Base-by-base conservation (phyloP, 2,329 filamentous ascomycete species). In the Xylariaceae sp. region DNA sequence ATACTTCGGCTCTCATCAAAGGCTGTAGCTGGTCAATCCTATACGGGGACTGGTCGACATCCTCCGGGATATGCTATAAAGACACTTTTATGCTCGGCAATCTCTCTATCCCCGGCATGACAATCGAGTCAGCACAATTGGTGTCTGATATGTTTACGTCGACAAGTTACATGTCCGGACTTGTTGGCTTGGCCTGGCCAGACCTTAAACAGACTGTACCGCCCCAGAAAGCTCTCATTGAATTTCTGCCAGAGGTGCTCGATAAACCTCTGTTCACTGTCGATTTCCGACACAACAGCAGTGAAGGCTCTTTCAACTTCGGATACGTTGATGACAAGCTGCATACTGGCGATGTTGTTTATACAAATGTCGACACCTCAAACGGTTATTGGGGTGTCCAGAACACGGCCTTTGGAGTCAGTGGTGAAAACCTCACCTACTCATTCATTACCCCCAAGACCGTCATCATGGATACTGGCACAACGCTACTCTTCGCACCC, bases 381-480 rank as follows among this genome's bases (percentile, higher is more conserved):
- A 78, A 88, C 60, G 74, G 73, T 52, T 78, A 73, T 62, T 81
- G 76, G 77, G 60, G 72, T 53, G 70, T 78, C 15, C 53, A 68
- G 44, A 68, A 76, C 56, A 72, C 70, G 13, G 70, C 69, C 15
- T 72, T 77, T 60, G 69, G 74, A 39, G 63, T 76, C 35, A 72
- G 66, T 18, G 66, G 67, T 57, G 68, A 69, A 42, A 62, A 65
- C 34, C 58, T 70, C 47, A 74, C 73, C 66, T 72, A 76, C 72
- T 62, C 67, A 50, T 74, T 76, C 58, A 67, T 75, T 50, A 66
- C 67, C 15, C 78, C 80, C 65, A 65, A 66, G 48, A 73, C 74
- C 34, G 81, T 85, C 51, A 86, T 88, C 57, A 78, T 83, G 34
- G 88, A 90, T 72, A 90, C 88, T 2, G 87, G 87, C 23, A 88